phyloP scores from a whole-genome alignment of 1,139 yeast genomes.

The Lodderomyces jiufengensis region DNA sequence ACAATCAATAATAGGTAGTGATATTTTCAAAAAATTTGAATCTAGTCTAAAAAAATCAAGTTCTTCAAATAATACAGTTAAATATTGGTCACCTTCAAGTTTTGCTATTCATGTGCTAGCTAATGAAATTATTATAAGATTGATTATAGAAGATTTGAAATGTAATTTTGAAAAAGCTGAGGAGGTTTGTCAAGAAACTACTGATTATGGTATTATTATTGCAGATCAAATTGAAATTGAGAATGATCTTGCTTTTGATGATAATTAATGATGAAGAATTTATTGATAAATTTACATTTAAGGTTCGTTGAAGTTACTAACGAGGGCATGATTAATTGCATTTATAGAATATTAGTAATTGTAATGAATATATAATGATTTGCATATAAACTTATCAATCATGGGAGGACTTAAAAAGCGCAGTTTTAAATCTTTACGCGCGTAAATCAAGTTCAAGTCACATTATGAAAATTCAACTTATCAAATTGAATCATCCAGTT shows the following conservation, averaged over 20 bases:
- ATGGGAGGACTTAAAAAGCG: no score
- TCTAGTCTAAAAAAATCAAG: constrained; percentile 24
- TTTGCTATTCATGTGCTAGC: constrained; percentile 59
- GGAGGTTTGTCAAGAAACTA: constrained; percentile 41
- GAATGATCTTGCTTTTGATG: constrained; percentile 20
- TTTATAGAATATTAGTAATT: no score
- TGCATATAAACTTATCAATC: no score
- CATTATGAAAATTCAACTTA: no score
- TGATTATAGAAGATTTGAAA: constrained; percentile 47
- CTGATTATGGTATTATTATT: constrained; percentile 54
- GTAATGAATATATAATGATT: no score
- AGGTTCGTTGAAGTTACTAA: no score
- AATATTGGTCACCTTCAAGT: constrained; percentile 58
- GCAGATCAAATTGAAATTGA: constrained; percentile 36
- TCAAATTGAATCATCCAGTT: no score
- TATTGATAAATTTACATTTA: no score
- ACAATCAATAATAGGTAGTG: constrained; percentile 47
- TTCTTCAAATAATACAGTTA: constrained; percentile 38
- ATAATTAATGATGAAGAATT: constrained; percentile 2
- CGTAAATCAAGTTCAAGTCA: no score
- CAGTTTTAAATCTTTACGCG: no score
- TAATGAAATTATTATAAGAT: constrained; percentile 55
- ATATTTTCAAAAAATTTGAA: constrained; percentile 23
- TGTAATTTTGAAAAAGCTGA: constrained; percentile 41
- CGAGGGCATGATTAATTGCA: no score